Percentiles rank a stretch among this genome's conserved stretches.
These are phyloP conservation scores for Mallotus repandus DNA, from an alignment of 441 rosid genomes.

Conservation along the genomic window DNA sequence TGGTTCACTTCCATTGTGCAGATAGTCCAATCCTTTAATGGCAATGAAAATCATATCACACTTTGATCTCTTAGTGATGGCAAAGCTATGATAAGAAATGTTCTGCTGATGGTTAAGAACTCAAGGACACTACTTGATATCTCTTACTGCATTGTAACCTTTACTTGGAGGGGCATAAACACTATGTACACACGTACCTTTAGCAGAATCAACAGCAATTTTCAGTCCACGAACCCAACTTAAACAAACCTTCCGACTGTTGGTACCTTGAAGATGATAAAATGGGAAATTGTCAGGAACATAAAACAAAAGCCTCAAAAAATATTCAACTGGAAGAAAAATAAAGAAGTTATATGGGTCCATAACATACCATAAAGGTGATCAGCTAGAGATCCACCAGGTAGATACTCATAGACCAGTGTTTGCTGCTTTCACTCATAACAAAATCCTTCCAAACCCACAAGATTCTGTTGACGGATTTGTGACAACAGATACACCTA, in stretches of 20 bases:
- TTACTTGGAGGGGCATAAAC: too few relatives aligned
- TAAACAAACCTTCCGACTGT: conserved; percentile 52
- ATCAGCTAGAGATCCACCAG: conserved; percentile 85
- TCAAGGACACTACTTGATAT: neutral
- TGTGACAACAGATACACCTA: conserved; percentile 80
- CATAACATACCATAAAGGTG: conserved; percentile 67
- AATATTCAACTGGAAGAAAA: neutral
- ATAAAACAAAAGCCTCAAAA: neutral
- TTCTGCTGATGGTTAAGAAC: neutral
- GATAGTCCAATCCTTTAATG: conserved; percentile 75
- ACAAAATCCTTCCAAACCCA: conserved; percentile 84
- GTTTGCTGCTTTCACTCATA: conserved; percentile 78
- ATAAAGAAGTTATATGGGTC: neutral
- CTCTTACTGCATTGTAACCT: too few relatives aligned
- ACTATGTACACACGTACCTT: conserved; percentile 44
- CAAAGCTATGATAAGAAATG: neutral
- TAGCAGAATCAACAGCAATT: conserved; percentile 88
- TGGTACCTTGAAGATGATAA: conserved; percentile 43
- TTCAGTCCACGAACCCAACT: conserved; percentile 92
- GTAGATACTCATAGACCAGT: conserved; percentile 83
- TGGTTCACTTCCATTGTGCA: conserved; percentile 88
- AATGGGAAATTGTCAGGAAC: neutral
- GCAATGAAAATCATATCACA: conserved; percentile 9
- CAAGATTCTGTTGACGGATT: conserved; percentile 86
- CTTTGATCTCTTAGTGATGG: conserved; percentile 2